phyloP scores from a whole-genome alignment of 345 rosid species.

The Murraya koenigii region DNA sequence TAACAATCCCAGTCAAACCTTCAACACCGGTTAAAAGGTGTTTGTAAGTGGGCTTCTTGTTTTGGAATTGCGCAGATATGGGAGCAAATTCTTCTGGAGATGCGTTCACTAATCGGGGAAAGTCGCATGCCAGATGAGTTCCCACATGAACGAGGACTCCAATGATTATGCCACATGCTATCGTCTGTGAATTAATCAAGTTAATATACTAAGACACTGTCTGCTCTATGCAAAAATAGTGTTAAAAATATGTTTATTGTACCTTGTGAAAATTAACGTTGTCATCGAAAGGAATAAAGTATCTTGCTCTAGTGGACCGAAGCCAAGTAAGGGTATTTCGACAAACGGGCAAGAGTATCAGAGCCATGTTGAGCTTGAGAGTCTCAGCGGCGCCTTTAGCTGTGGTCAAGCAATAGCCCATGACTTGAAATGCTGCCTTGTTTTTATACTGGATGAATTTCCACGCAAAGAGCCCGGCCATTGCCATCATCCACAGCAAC shows the following conservation, averaged over 20 bases:
- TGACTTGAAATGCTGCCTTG: slow-evolving; percentile 70
- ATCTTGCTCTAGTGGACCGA: slow-evolving; percentile 69
- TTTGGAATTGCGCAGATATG: slow-evolving; percentile 53
- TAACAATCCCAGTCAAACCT: slow-evolving; percentile 73
- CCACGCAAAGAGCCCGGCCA: slow-evolving; percentile 80
- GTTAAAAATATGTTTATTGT: neutral
- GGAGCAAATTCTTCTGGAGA: slow-evolving; percentile 57
- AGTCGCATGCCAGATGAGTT: slow-evolving; percentile 75
- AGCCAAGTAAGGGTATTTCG: slow-evolving; percentile 94
- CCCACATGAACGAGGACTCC: slow-evolving; percentile 76
- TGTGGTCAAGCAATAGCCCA: slow-evolving; percentile 77
- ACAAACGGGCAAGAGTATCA: slow-evolving; percentile 89
- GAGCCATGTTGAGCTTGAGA: slow-evolving; percentile 95
- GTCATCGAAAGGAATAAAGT: slow-evolving; percentile 74
- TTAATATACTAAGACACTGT: neutral
- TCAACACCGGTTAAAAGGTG: slow-evolving; percentile 61
- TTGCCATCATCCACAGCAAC: slow-evolving; percentile 54
- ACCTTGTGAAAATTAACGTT: slow-evolving; percentile 96
- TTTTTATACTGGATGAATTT: slow-evolving; percentile 74
- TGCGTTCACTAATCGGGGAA: slow-evolving; percentile 61
- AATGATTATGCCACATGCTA: slow-evolving; percentile 65
- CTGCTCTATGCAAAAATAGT: too few species aligned
- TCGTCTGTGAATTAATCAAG: slow-evolving; percentile 41
- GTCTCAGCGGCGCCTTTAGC: slow-evolving; percentile 99
- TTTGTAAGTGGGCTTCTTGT: slow-evolving; percentile 59